Evolutionary conservation across 257 asterid species (phyloP).

Genomic region (Solanum ossicruentum): DNA sequence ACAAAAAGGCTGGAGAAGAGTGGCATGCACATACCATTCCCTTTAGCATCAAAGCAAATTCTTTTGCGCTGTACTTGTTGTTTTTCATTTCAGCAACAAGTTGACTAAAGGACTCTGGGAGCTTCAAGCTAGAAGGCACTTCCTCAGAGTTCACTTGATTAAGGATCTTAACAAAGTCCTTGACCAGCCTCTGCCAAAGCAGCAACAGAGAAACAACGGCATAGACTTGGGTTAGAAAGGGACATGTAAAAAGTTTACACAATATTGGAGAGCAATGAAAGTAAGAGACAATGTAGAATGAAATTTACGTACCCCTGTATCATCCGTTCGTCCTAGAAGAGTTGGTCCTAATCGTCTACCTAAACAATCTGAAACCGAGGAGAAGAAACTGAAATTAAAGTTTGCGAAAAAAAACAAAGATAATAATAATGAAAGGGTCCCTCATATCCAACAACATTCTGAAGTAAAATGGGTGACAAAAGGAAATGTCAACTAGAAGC

Average conservation of each 20-base stretch:
- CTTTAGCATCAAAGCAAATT: conserved; percentile 79
- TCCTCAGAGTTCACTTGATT: conserved; percentile 85
- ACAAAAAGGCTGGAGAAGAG: background rate
- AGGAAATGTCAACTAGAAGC: background rate
- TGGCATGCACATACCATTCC: conserved; percentile 66
- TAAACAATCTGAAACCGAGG: conserved; percentile 66
- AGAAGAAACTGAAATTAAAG: conserved; percentile 8
- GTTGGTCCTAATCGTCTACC: conserved; percentile 95
- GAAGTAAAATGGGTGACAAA: background rate
- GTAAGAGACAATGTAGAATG: background rate
- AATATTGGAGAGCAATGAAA: background rate
- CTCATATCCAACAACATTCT: background rate
- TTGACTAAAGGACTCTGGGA: conserved; percentile 82
- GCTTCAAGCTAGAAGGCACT: conserved; percentile 72
- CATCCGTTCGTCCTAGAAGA: conserved; percentile 80
- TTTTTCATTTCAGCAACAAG: conserved; percentile 87
- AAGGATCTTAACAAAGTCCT: conserved; percentile 79
- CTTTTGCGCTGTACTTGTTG: conserved; percentile 72
- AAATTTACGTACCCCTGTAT: conserved; percentile 66
- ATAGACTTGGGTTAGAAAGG: background rate
- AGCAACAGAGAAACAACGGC: conserved; percentile 1
- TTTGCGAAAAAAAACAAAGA: background rate
- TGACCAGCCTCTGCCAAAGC: conserved; percentile 65
- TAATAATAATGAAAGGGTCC: background rate
- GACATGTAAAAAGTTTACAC: background rate